These are phyloP conservation scores for Trichopus zeylanicus DNA, from an alignment of 116 monocot genomes.

Conservation along the genomic window DNA sequence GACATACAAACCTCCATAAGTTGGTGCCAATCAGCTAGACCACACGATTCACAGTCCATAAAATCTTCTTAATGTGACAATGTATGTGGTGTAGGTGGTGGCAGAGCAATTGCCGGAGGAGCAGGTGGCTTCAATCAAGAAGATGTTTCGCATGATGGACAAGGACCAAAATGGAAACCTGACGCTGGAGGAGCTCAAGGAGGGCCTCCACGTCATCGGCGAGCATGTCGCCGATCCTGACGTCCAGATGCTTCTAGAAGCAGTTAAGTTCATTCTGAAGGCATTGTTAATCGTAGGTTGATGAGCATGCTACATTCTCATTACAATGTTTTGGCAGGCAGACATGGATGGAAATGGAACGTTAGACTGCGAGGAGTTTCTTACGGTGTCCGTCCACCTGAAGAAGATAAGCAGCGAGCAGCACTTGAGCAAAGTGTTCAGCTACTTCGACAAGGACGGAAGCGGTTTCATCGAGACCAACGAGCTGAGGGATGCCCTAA, in stretches of 20 bases:
- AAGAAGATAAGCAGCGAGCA: conserved; percentile 36
- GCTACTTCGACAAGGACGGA: conserved; percentile 39
- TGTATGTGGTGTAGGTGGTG: conserved; percentile 34
- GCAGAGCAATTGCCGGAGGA: conserved; percentile 60
- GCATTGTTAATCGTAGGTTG: neutral
- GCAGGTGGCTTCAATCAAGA: conserved; percentile 53
- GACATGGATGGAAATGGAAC: conserved; percentile 51
- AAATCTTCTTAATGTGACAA: neutral
- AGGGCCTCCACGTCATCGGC: conserved; percentile 46
- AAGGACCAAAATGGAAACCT: conserved; percentile 60
- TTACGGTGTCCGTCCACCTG: conserved; percentile 39
- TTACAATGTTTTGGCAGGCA: conserved; percentile 26
- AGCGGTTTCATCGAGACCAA: conserved; percentile 43
- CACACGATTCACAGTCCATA: neutral
- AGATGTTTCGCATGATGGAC: conserved; percentile 75
- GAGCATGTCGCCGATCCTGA: conserved; percentile 41
- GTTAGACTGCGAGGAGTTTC: conserved; percentile 39
- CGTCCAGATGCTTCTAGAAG: conserved; percentile 69
- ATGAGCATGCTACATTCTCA: neutral
- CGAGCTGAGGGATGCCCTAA: conserved; percentile 32
- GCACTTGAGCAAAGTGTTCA: conserved; percentile 32
- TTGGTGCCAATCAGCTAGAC: too few relatives aligned
- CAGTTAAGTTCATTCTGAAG: conserved; percentile 29
- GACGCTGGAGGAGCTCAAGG: conserved; percentile 60
- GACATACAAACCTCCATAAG: too few relatives aligned